Evolutionary conservation across 345 rosid species (phyloP).

Genomic region (Durio zibethinus): DNA sequence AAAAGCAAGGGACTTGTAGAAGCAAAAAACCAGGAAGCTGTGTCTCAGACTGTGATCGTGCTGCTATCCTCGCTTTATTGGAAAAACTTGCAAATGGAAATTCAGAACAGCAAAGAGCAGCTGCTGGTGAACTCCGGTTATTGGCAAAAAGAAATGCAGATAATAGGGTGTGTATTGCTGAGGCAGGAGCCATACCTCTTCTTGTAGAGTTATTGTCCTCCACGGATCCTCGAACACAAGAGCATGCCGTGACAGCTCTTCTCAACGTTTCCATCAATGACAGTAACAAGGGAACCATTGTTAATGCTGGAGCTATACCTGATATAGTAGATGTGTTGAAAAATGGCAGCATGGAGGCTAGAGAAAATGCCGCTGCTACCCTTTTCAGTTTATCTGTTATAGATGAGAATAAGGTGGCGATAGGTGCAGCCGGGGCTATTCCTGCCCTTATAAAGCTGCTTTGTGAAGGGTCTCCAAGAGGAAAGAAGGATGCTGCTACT

Average conservation of each 20-base stretch:
- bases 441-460: constrained; percentile 85
- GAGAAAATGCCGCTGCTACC: constrained; percentile 97
- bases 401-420: constrained; percentile 95
- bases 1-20: constrained; percentile 60
- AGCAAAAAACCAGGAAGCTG: constrained; percentile 51
- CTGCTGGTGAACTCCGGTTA: constrained; percentile 92
- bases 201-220: constrained; percentile 87
- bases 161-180: constrained; percentile 91
- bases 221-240: constrained; percentile 76
- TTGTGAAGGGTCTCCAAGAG: constrained; percentile 86
- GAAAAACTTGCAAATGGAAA: constrained; percentile 61
- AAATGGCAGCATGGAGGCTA: constrained; percentile 94
- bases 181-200: constrained; percentile 89
- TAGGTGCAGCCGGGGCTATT: constrained; percentile 94
- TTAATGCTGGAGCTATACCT: constrained; percentile 92
- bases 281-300: constrained; percentile 80
- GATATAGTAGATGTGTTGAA: constrained; percentile 86
- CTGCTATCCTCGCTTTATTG: constrained; percentile 58
- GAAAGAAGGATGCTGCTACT: constrained; percentile 96
- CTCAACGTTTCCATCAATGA: constrained; percentile 96
- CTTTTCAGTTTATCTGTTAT: constrained; percentile 92
- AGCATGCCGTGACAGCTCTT: constrained; percentile 96
- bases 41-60: constrained; percentile 77
- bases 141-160: constrained; percentile 93
- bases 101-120: constrained; percentile 82